Evolutionary conservation across 2,329 filamentous ascomycete genomes (phyloP), one percentile per base, ranked within the genome.

Genomic region (Xylariaceae sp.): DNA sequence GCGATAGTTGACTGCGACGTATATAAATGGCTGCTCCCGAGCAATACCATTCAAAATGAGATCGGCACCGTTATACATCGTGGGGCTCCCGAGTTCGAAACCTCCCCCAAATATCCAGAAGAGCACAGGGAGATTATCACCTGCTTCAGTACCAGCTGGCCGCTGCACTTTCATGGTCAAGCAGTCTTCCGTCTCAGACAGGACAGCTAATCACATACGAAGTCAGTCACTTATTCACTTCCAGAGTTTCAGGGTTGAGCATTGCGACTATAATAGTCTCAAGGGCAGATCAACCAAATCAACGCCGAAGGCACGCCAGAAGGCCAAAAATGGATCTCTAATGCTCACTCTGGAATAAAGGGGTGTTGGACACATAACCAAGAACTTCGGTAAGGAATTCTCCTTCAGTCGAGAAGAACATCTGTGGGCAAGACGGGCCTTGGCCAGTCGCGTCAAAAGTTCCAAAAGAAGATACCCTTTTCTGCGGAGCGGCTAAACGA

Each of bases 1-100:
- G 2, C 87, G 83, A 68, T 95, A 91, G 69, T 90, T 91, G 62
- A 91, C 82, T 0, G 84, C 79, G 0, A 92, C 87, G 47, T 85
- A 88, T 42, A 95, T 70, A 54, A 92, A 82, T 0, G 85, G 83
- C 67, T 87, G 81, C 31, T 74, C 74, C 46, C 66, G 66, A 3
- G 62, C 51, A 35, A 80, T 62, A 2, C 73, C 78, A 14, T 71
- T 70, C 1, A 62, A 46, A 1, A 84, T 58, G 11, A 82, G 67
- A 39, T 67, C 68, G 4, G 70, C 65, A 4, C 68, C 78, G 51
- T 83, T 78, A 56, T 82, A 84, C 65, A 73, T 76, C 39, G 58
- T 54, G 5, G 65, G 49, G 63, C 66, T 48, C 66, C 75, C 50
- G 66, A 76, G 19, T 76, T 82, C 73, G 49, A 85, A 86, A 7